Base-by-base conservation (phyloP, 164 flowering plant genomes). In the Euptelea pleiosperma region DNA sequence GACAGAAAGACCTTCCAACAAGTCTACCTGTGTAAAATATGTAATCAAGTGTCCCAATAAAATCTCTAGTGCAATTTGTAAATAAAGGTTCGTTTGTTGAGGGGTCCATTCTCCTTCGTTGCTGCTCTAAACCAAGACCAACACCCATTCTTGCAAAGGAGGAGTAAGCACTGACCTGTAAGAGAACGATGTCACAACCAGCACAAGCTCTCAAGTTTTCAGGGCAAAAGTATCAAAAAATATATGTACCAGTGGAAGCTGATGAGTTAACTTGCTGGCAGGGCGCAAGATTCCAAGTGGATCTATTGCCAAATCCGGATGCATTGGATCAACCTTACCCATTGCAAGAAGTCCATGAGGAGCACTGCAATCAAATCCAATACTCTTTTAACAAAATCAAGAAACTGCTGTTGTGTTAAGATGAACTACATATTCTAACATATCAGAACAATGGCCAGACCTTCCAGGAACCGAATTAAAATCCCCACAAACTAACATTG, bases 401-500 rank as follows among this genome's bases (percentile, higher is more conserved):
- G 64, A 26, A 10, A 9, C n/a, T 21, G 5, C 1, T n/a, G n/a
- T 15, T 22, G 40, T 47, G 25, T 37, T 30, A 40, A 25, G 19
- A 44, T 30, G 30, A 24, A 8, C n/a, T 8, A 43, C 34, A 11
- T n/a, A 3, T 24, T 16, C 34, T 14, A 54, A 52, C 28, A 60
- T 14, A 46, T 37, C 2, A 52, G 50, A 53, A 29, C 25, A 45
- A 22, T 6, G 18, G 9, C 22, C 55, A 15, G 15, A 90, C 99
- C 99, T 94, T 75, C 89, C 99, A 69, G 99, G 99, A 46, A 74
- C 65, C 8, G 99, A 81, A 72, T 80, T 85, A 59, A 94, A 94
- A 79, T 94, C 97, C 19, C 99, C 99, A 77, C 99, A 94, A 8
- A 94, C 97, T 68, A 94, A 57, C 99, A 91, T 94, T 6, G 99